A percentile compares a stretch with the other conserved stretches of the same genome.
Evolutionary conservation across 768 basidiomycete species (phyloP).

Genomic region (Lyophyllum semitale): DNA sequence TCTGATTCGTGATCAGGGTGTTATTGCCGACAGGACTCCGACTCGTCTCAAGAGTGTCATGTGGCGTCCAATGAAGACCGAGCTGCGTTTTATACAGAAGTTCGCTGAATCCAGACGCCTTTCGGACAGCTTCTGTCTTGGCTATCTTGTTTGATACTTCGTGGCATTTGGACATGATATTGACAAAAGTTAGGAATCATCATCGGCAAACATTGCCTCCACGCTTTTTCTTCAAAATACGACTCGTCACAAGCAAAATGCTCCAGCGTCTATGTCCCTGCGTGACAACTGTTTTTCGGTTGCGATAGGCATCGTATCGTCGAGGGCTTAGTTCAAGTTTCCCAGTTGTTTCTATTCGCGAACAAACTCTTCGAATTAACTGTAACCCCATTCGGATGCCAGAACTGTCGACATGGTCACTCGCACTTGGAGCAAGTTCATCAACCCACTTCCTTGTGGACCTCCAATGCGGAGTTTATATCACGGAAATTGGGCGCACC

Average conservation of each 20-base stretch:
- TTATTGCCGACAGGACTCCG: no score
- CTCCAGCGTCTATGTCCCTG: not conserved
- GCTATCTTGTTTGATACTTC: not conserved
- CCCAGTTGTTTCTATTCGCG: no score
- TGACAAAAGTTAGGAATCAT: not conserved
- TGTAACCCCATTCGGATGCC: slow-evolving; percentile 3
- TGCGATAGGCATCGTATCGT: not conserved
- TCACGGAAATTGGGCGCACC: not conserved
- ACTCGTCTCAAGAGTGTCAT: no score
- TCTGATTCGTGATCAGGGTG: not conserved
- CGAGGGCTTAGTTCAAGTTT: not conserved
- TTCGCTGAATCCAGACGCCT: not conserved
- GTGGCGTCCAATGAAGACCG: not conserved
- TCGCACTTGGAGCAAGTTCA: not conserved
- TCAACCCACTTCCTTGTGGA: not conserved
- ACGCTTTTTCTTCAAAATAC: not conserved
- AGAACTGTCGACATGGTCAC: not conserved
- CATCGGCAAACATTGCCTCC: not conserved
- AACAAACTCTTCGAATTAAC: no score
- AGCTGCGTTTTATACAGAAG: not conserved
- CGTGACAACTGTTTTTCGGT: not conserved
- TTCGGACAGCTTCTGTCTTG: not conserved
- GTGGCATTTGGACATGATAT: not conserved
- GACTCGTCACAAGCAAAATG: not conserved
- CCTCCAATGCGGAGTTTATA: not conserved